These are phyloP conservation scores for Ulmus americana DNA, from an alignment of 331 rosid species.

Conservation along the genomic window DNA sequence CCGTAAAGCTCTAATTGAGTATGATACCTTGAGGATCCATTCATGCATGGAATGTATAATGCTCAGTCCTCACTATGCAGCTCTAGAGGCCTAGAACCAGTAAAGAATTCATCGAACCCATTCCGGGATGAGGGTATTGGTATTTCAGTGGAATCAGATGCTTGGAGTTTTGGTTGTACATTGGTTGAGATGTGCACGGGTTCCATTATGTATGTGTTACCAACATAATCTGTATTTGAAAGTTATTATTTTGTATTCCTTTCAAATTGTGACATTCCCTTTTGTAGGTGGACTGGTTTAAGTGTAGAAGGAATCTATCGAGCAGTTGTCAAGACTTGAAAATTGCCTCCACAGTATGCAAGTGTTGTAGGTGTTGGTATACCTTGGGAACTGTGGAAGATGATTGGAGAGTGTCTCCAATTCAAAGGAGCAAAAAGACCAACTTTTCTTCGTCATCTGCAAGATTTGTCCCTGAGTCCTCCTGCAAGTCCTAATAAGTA, in stretches of 20 bases:
- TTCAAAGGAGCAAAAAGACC: conserved; percentile 88
- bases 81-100: conserved; percentile 99
- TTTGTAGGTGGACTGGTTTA: conserved; percentile 94
- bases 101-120: conserved; percentile 69
- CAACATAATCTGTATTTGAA: conserved; percentile 32
- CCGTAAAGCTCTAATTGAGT: conserved; percentile 73
- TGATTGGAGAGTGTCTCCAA: conserved; percentile 96
- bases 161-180: conserved; percentile 99
- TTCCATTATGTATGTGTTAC: conserved; percentile 81
- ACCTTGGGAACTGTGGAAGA: conserved; percentile 93
- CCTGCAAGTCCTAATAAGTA: conserved; percentile 95
- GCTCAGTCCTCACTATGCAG: conserved; percentile 94
- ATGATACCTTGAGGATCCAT: conserved; percentile 75
- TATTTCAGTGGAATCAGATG: conserved; percentile 93
- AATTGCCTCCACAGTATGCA: conserved; percentile 91
- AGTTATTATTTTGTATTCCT: conserved; percentile 22
- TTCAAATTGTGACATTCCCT: conserved; percentile 21
- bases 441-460: conserved; percentile 86
- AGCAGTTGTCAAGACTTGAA: conserved; percentile 73
- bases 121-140: conserved; percentile 97
- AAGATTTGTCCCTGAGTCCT: conserved; percentile 87
- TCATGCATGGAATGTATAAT: conserved; percentile 96
- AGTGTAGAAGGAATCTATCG: conserved; percentile 84
- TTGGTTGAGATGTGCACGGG: conserved; percentile 99
- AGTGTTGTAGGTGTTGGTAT: conserved; percentile 96